Base-by-base conservation (phyloP, 306 rosid species). In the Ormosia semicastrata region DNA sequence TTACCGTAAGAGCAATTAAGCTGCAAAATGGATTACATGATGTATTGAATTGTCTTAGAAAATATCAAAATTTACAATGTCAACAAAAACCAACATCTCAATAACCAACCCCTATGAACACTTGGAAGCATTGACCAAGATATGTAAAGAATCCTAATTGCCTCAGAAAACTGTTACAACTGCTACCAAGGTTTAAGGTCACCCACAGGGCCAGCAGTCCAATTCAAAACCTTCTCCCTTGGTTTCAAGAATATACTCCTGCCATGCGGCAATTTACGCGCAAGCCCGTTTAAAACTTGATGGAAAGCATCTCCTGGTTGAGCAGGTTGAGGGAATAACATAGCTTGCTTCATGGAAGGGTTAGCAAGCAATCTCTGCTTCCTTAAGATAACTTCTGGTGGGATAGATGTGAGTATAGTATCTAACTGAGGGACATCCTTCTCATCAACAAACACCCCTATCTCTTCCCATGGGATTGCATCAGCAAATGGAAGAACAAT, bases 391-490 rank as follows among this genome's bases (percentile, higher is more conserved):
- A 92, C 77, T 64, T 95, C 98, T 50, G 92, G 91, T 18, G 99
- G 99, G 65, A 95, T 91, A 8, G 99, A 91, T 43, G 97, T 93
- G 72, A 95, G 94, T 76, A 93, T 92, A 5, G 96, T 89, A 56
- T 95, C 99, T 85, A 95, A 87, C 87, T 86, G 77, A 50, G 98
- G 92, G 9, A 95, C 99, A 77, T 93, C 97, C 66, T 93, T 80
- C 90, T 95, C 99, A 37, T 86, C 95, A 75, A 95, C 89, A 81
- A 85, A 93, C 59, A 93, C 94, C 4, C 99, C 99, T 8, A 95
- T 95, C 56, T 95, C 97, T 85, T 95, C 99, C 99, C 98, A 95
- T 10, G 99, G 99, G 72, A 95, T 95, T 75, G 99, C 99, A 81
- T 95, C 99, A 1, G 99, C 99, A 81, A 95, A 95, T 14, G 99